Evolutionary conservation across 75 land plant genomes (phyloP).

Genomic region (Cunninghamia lanceolata): DNA sequence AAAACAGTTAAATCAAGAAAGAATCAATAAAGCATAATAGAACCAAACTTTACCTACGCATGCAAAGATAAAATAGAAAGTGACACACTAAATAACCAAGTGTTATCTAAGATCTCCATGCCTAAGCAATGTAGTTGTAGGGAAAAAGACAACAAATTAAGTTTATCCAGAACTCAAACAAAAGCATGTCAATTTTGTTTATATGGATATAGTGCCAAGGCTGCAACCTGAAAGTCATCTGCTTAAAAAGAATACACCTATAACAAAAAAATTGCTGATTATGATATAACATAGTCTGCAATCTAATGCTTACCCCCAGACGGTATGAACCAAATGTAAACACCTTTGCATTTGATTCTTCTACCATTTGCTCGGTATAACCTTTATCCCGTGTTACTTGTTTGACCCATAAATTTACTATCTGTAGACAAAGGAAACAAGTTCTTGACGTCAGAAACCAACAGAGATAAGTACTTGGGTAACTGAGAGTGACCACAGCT

Average conservation of each 20-base stretch:
- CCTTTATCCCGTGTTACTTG: slow-evolving; percentile 62
- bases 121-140: neutral
- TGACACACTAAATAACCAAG: slow-evolving; percentile 1
- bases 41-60: neutral
- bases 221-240: neutral
- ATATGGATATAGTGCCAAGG: neutral
- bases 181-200: neutral
- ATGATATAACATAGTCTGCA: neutral
- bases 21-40: neutral
- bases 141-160: neutral
- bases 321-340: slow-evolving; percentile 94
- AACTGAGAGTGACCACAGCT: neutral
- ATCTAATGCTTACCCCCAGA: slow-evolving; percentile 56
- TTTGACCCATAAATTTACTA: slow-evolving; percentile 80
- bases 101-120: neutral
- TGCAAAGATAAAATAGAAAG: neutral
- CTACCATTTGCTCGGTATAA: slow-evolving; percentile 73
- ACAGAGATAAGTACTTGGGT: neutral
- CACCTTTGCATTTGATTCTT: slow-evolving; percentile 80
- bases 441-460: neutral
- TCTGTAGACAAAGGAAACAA: slow-evolving; percentile 30
- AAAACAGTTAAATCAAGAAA: neutral
- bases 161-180: neutral
- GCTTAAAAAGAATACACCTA: neutral
- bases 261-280: neutral